phyloP scores from a whole-genome alignment of 495 filamentous ascomycete genomes.

The Daldinia vernicosa region DNA sequence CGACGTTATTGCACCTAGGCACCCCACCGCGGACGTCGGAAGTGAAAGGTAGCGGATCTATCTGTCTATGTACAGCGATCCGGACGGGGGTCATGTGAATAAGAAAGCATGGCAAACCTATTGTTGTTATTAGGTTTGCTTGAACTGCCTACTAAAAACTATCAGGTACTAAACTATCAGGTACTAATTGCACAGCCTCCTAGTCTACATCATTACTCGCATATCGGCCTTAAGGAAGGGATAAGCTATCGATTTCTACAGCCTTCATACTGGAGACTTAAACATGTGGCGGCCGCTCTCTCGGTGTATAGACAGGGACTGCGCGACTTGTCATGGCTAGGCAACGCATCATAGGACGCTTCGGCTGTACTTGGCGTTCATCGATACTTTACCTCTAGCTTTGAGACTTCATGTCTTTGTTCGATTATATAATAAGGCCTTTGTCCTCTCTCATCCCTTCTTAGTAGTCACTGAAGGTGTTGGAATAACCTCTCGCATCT shows the following conservation, averaged over 20 bases:
- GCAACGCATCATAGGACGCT: slow-evolving; percentile 5
- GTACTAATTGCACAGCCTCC: slow-evolving; percentile 14
- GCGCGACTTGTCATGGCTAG: slow-evolving; percentile 13
- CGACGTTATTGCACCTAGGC: slow-evolving; percentile 5
- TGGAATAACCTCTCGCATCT: background rate
- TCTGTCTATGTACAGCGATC: background rate
- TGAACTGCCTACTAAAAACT: background rate
- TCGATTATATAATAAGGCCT: background rate
- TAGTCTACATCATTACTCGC: slow-evolving; percentile 4
- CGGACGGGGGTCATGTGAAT: background rate
- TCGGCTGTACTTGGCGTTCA: slow-evolving; percentile 12
- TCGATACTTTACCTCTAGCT: background rate
- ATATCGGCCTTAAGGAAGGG: slow-evolving; percentile 16
- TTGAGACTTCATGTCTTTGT: background rate
- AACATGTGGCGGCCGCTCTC: background rate
- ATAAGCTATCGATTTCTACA: background rate
- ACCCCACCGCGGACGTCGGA: slow-evolving; percentile 3
- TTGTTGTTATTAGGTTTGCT: slow-evolving; percentile 27
- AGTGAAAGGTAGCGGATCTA: background rate
- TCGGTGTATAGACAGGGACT: background rate
- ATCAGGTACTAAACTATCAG: too few relatives aligned
- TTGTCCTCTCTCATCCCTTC: background rate
- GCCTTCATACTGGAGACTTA: background rate
- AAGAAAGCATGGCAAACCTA: slow-evolving; percentile 22
- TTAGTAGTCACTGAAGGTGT: background rate